Conservation (phyloP, 495 filamentous ascomycete genomes). For the Neurospora hispaniola region DNA sequence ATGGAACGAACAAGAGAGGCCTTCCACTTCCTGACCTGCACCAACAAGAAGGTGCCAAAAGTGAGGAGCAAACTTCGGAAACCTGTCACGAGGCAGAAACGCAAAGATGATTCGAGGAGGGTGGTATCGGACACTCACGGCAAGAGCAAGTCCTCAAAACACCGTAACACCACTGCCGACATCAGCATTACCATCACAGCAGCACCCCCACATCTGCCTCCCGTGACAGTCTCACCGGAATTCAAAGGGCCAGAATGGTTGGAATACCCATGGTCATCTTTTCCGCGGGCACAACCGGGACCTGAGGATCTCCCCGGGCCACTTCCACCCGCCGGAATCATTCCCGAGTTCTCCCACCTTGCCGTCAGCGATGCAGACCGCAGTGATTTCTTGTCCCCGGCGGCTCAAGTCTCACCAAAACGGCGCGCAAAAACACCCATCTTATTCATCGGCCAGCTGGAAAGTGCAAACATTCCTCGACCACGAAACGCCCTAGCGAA, state of each 20-base stretch:
- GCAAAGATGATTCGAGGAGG: slow-evolving; percentile 9
- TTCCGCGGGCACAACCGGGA: slow-evolving; percentile 3
- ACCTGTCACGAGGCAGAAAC: slow-evolving; percentile 21
- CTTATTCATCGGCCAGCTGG: slow-evolving; percentile 30
- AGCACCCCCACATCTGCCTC: slow-evolving; percentile 9
- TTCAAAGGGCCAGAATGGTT: slow-evolving; percentile 26
- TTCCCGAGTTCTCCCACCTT: slow-evolving; percentile 33
- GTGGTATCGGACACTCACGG: slow-evolving; percentile 8
- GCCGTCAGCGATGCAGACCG: slow-evolving; percentile 10
- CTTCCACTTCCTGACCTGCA: slow-evolving; percentile 7
- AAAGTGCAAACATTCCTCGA: slow-evolving; percentile 11
- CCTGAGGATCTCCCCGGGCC: slow-evolving; percentile 5
- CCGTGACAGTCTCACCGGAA: slow-evolving; percentile 10
- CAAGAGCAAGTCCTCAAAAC: slow-evolving; percentile 15
- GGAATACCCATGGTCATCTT: slow-evolving; percentile 23
- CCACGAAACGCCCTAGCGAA: slow-evolving; percentile 14
- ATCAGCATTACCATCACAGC: neutral
- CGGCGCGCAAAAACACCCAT: slow-evolving; percentile 35
- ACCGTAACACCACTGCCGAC: slow-evolving; percentile 8
- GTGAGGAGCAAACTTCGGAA: slow-evolving; percentile 36
- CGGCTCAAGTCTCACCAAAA: slow-evolving; percentile 8
- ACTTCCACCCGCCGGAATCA: slow-evolving; percentile 17
- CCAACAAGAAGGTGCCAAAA: slow-evolving; percentile 21
- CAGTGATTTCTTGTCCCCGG: slow-evolving; percentile 9
- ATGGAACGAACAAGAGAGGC: slow-evolving; percentile 26